phyloP scores from a whole-genome alignment of 768 basidiomycete genomes.

The Panellus pusillus region DNA sequence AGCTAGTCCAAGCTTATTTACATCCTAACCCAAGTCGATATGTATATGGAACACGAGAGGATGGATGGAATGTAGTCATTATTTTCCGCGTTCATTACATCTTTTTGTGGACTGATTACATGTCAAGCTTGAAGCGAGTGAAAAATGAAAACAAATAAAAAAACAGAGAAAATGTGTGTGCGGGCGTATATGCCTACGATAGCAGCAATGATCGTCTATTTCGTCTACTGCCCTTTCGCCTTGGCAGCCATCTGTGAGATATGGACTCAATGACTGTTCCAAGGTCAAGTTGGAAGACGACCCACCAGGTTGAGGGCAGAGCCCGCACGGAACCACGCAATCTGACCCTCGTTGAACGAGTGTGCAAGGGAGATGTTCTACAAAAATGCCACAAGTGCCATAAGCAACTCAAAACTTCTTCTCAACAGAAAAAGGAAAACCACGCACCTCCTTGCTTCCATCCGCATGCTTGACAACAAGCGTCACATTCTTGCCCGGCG shows the following conservation, averaged over 20 bases:
- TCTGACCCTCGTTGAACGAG: conserved; percentile 96
- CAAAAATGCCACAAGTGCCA: conserved; percentile 15
- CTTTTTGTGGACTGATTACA: conserved; percentile 9
- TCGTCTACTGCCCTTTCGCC: conserved; percentile 43
- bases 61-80: conserved; percentile 2
- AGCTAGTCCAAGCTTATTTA: conserved; percentile 13
- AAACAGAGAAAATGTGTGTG: conserved; percentile 2
- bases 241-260: conserved; percentile 62
- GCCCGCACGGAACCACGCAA: conserved; percentile 98
- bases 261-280: conserved; percentile 11
- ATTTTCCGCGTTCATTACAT: conserved; percentile 9
- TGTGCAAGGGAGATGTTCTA: conserved; percentile 80
- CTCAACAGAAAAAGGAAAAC: neutral
- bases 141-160: conserved; percentile 8
- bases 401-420: conserved; percentile 16
- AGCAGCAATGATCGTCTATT: conserved; percentile 7
- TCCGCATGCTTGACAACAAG: conserved; percentile 81
- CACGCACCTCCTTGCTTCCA: conserved; percentile 63
- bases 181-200: conserved; percentile 3
- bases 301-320: conserved; percentile 86
- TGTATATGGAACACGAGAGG: neutral
- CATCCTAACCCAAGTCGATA: neutral
- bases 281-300: conserved; percentile 5
- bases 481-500: conserved; percentile 89
- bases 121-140: conserved; percentile 1